A percentile compares a stretch with the other conserved stretches of the same genome.
phyloP scores from a whole-genome alignment of 768 basidiomycete genomes.

The Dentipellis sp. region DNA sequence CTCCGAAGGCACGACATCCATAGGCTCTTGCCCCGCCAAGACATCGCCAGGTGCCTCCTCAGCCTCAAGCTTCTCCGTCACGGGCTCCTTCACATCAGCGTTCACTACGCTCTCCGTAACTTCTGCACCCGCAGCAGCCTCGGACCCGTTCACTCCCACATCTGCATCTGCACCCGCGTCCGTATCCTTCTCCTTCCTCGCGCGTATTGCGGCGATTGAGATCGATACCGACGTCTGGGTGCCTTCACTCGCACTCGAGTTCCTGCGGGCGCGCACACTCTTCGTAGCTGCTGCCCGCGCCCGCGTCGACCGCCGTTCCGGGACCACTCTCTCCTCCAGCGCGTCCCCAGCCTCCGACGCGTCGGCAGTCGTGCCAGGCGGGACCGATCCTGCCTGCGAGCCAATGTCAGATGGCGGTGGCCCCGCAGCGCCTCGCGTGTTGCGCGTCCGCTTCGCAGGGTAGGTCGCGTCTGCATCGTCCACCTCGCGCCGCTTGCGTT shows the following conservation, averaged over 20 bases:
- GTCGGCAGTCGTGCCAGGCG: slow-evolving; percentile 3
- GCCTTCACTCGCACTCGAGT: slow-evolving; percentile 14
- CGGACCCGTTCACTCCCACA: too few species aligned
- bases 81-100: neutral
- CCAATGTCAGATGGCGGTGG: slow-evolving; percentile 6
- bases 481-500: slow-evolving; percentile 14
- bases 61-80: neutral
- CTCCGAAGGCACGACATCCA: too few species aligned
- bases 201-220: slow-evolving; percentile 13
- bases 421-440: slow-evolving; percentile 5
- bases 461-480: slow-evolving; percentile 15
- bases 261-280: slow-evolving; percentile 5
- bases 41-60: neutral
- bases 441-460: slow-evolving; percentile 15
- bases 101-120: too few species aligned
- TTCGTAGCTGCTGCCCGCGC: slow-evolving; percentile 12
- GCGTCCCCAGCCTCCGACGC: slow-evolving; percentile 6
- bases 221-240: slow-evolving; percentile 15
- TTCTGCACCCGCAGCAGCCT: too few species aligned
- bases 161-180: neutral
- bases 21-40: too few species aligned
- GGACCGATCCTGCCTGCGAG: slow-evolving; percentile 8
- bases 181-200: slow-evolving; percentile 7
- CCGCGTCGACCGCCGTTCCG: slow-evolving; percentile 15
- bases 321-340: slow-evolving; percentile 9